Evolutionary conservation across 208 protist species (phyloP), one percentile per base, ranked within the genome.

Genomic region (Acanthamoeba sp.): DNA sequence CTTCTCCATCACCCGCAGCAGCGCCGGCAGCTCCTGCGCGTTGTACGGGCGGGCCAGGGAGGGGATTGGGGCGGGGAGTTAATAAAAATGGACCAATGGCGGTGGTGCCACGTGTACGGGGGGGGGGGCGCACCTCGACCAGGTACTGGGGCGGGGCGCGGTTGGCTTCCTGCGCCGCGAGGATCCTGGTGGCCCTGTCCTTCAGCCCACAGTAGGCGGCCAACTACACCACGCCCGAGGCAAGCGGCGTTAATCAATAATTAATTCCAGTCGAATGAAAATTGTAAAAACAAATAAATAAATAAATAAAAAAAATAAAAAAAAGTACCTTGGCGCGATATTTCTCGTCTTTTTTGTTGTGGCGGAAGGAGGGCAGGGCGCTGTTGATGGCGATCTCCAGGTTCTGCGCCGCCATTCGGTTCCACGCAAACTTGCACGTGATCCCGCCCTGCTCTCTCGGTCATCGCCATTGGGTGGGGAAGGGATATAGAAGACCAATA

Each of bases 371-470:
- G 32, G 80, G 80, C 16, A 89, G 80, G 32, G 80, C 80, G 52
- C 80, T 89, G 48, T 22, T 40, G 42, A 89, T n/a, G 29, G 80
- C 57, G 29, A 89, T 24, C 52, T 89, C 80, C 45, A 89, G 52
- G 45, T 55, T 89, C 52, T 89, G 80, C 29, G 80, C 16, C 18
- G 48, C 29, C 80, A 89, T 55, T 7, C 80, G 42, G 64, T 89
- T 89, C 80, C 80, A 89, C 50, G 80, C 80, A 89, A 89, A 89
- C 52, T 89, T 89, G 80, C 80, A 89, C 24, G 48, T 89, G 52
- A 89, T 64, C 10, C 80, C 80, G 48, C 80, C 80, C 80, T 89
- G 9, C 27, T 2, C 34, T 9, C 1, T 10, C 69, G 38, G 10
- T 36, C 18, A 0, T 40, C 29, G 14, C 9, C n/a, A n/a, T n/a